These are phyloP conservation scores for Panaeolus cyanescens DNA, from an alignment of 768 basidiomycete species.

Conservation along the genomic window DNA sequence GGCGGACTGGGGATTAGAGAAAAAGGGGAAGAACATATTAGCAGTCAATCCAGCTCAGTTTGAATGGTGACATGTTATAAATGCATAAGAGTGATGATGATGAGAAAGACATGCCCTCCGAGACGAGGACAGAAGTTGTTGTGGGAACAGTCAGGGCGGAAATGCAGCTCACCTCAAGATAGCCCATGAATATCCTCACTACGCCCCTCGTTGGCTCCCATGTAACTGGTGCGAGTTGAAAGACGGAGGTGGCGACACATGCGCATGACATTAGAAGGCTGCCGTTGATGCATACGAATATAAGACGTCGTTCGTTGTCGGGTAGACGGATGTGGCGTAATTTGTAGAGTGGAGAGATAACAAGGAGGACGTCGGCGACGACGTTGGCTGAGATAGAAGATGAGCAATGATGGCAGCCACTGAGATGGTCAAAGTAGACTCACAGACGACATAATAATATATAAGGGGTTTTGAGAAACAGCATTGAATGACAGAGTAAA, in stretches of 20 bases:
- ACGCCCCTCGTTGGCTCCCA: conserved; percentile 14
- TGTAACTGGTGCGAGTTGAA: conserved; percentile 16
- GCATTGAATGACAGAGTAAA: neutral
- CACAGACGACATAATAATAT: neutral
- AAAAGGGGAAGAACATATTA: neutral
- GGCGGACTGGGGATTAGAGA: conserved; percentile 3
- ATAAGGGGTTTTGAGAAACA: neutral
- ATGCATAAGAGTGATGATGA: neutral
- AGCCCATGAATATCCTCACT: conserved; percentile 9
- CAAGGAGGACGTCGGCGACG: conserved; percentile 11
- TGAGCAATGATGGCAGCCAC: neutral
- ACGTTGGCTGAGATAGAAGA: conserved; percentile 10
- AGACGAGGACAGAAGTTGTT: neutral
- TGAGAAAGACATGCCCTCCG: neutral
- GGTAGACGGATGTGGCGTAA: conserved; percentile 15
- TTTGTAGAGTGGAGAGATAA: conserved; percentile 16
- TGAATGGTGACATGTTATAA: neutral
- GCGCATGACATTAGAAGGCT: conserved; percentile 8
- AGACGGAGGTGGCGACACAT: conserved; percentile 8
- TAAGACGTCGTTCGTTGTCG: conserved; percentile 13
- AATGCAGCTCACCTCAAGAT: conserved; percentile 10
- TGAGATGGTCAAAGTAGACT: neutral
- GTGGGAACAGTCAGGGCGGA: neutral
- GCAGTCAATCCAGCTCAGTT: neutral
- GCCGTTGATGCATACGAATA: conserved; percentile 13